These are phyloP conservation scores for Penicillium bovifimosum DNA, from an alignment of 495 filamentous ascomycete genomes.

Conservation along the genomic window DNA sequence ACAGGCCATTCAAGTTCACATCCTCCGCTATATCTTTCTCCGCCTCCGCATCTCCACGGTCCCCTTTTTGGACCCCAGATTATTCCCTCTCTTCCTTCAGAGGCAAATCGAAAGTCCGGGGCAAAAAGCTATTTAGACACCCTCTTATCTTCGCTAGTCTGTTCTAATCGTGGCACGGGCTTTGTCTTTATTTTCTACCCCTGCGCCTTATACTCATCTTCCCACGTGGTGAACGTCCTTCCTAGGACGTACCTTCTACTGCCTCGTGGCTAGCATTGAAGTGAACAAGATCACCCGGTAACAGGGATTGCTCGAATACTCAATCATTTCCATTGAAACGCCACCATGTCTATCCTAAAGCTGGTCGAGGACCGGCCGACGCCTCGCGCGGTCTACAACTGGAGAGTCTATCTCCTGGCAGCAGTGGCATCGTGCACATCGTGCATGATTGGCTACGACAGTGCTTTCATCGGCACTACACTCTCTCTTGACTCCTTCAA, in stretches of 20 bases:
- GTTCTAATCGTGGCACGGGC: background rate
- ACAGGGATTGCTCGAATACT: background rate
- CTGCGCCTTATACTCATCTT: background rate
- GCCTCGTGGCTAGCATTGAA: conserved; percentile 10
- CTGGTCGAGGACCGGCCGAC: conserved; percentile 65
- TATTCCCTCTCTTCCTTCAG: conserved; percentile 9
- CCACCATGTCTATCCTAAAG: conserved; percentile 53
- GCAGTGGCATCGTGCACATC: conserved; percentile 65
- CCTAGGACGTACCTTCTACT: background rate
- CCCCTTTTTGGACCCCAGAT: conserved; percentile 16
- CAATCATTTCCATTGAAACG: background rate
- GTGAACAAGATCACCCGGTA: conserved; percentile 1
- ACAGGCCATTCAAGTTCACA: background rate
- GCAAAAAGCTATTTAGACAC: conserved; percentile 24
- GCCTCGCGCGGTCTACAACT: conserved; percentile 69
- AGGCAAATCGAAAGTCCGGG: conserved; percentile 11
- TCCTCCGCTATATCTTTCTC: conserved; percentile 25
- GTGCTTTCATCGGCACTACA: conserved; percentile 68
- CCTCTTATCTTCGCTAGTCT: conserved; percentile 5
- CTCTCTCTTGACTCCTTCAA: conserved; percentile 61
- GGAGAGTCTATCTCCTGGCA: conserved; percentile 62
- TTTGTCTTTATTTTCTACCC: background rate
- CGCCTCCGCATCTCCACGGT: conserved; percentile 22
- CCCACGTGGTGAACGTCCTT: background rate
- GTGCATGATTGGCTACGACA: conserved; percentile 72